Percentiles rank a stretch among this genome's conserved stretches.
These are phyloP conservation scores for Schizochytrium sp. DNA, from an alignment of 108 stramenopile genomes.

Conservation along the genomic window DNA sequence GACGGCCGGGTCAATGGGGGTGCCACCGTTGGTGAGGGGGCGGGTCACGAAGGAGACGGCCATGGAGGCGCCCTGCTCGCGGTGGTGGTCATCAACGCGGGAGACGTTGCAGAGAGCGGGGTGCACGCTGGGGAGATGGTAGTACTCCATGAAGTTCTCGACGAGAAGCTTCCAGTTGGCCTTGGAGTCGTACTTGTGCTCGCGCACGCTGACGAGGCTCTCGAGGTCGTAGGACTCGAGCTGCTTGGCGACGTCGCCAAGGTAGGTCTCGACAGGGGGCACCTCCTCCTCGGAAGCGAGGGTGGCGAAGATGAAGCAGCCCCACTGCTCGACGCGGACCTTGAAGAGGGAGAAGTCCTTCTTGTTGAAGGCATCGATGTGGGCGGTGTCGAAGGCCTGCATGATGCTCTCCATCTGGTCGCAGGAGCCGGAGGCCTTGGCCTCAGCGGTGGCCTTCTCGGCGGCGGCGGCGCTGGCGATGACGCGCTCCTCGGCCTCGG, in stretches of 20 bases:
- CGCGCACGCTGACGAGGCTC: background rate
- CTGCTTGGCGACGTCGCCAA: background rate
- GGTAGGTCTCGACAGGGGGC: background rate
- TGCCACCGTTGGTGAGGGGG: conserved; percentile 3
- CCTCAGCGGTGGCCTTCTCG: background rate
- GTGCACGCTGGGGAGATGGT: conserved; percentile 9
- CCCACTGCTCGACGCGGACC: background rate
- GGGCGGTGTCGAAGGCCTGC: conserved; percentile 2
- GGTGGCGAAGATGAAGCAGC: background rate
- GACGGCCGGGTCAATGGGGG: background rate
- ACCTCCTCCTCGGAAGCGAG: background rate
- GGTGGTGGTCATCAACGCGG: background rate
- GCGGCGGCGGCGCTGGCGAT: background rate
- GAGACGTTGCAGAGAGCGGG: background rate
- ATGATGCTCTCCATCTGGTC: background rate
- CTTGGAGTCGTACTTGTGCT: background rate
- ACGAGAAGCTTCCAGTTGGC: conserved; percentile 19
- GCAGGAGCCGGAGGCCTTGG: background rate
- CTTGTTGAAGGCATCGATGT: conserved; percentile 16
- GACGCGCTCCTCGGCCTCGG: background rate
- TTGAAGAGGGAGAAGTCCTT: conserved; percentile 14
- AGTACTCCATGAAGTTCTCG: conserved; percentile 24
- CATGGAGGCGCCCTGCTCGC: background rate
- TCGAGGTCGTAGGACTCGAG: background rate
- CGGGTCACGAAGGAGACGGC: background rate